These are phyloP conservation scores for Trifolium pratense DNA, from an alignment of 306 rosid species.

Conservation along the genomic window DNA sequence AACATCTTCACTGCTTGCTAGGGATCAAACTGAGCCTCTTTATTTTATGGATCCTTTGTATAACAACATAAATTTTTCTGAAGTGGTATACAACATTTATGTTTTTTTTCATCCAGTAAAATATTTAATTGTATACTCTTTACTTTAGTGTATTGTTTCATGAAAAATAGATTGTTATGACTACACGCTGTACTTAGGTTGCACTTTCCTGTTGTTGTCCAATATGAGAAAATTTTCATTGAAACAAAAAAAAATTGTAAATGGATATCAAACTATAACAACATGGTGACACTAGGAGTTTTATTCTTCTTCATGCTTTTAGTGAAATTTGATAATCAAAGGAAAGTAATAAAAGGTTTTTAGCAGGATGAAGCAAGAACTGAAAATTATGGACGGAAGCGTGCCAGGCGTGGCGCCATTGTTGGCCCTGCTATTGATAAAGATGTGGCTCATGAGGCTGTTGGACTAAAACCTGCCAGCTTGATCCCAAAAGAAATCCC, in stretches of 20 bases:
- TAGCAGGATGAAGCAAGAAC: constrained; percentile 65
- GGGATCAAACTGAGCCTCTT: constrained; percentile 24
- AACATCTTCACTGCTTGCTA: constrained; percentile 37
- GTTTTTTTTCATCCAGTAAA: neutral
- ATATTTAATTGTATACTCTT: constrained; percentile 13
- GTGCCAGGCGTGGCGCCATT: constrained; percentile 68
- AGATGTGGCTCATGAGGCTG: constrained; percentile 85
- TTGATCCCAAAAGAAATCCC: constrained; percentile 93
- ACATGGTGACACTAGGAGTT: constrained; percentile 9
- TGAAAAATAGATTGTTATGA: neutral
- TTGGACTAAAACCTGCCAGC: constrained; percentile 79
- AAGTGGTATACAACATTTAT: constrained; percentile 16
- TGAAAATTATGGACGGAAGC: constrained; percentile 55
- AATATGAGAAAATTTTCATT: neutral
- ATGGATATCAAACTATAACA: constrained; percentile 9
- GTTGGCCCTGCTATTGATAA: constrained; percentile 93
- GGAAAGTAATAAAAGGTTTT: constrained; percentile 32
- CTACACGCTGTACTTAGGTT: constrained; percentile 5
- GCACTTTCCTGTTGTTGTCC: constrained; percentile 23
- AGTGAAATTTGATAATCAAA: neutral
- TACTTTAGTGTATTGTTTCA: constrained; percentile 21
- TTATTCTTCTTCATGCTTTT: constrained; percentile 1
- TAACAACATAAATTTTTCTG: constrained; percentile 29
- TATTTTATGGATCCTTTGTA: constrained; percentile 9
- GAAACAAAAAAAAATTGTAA: constrained; percentile 7